Base-by-base conservation (phyloP, 2,329 filamentous ascomycete genomes). In the Neofusicoccum ribis region DNA sequence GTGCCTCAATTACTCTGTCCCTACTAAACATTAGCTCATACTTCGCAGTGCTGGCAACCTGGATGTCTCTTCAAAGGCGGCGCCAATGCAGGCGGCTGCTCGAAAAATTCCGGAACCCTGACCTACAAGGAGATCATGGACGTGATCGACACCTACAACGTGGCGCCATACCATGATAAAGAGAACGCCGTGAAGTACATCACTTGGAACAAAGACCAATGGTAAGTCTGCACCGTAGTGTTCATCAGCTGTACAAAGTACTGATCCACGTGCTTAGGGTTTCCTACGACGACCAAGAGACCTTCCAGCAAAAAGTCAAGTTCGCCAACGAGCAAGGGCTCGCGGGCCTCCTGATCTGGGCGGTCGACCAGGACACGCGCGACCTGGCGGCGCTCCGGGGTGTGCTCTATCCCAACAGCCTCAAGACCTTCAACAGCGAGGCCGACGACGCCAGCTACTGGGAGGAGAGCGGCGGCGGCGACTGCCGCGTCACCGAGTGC, bases 281-380 rank as follows among this genome's bases (percentile, higher is more conserved):
- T 15, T 74, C 72, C 1, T 81, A 75, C 63, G 78, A 82, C 65
- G 77, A 81, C 65, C 60, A 51, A 0, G 66, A 74, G 5, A 81
- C 79, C 3, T 69, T 76, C n/a, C 67, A 72, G 50, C 58, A 70
- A 36, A 80, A 79, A 66, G 65, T 70, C 0, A 70, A 76, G 5
- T 78, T 64, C 23, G 77, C 77, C 1, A 75, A 75, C 49, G 58
- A 60, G 1, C 49, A 44, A 2, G 76, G 78, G 44, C 66, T 80
- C 1, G 72, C 72, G 1, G 78, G 78, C 4, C 47, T 51, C 9
- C n/a, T 51, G 5, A n/a, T 51, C 9, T 51, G 47, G 47, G 47
- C 47, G 20, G 20, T 51, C 47, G 47, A 51, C 47, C 47, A 31
- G 9, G 47, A 51, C 47, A 51, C 20, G 2, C 9, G 9, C 9